Evolutionary conservation across 371 early-diverging fungal species (phyloP).

Genomic region (Dichotomocladium elegans): DNA sequence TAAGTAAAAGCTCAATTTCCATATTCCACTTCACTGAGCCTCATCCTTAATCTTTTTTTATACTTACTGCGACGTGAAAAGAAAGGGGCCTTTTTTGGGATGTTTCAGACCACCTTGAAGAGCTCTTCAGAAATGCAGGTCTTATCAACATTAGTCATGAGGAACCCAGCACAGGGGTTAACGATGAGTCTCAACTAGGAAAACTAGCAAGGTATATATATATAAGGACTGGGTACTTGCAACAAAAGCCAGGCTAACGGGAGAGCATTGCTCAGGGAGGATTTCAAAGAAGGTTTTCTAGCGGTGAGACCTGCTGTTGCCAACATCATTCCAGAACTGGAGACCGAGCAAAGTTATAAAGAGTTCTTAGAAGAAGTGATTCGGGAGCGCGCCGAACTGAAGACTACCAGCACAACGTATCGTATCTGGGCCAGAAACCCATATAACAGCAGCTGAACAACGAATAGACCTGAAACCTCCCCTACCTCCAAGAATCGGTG

Average conservation of each 20-base stretch:
- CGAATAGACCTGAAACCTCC: no score
- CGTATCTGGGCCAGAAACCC: background rate
- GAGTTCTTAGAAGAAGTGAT: background rate
- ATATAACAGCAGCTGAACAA: no score
- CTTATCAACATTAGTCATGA: background rate
- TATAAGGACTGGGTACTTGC: background rate
- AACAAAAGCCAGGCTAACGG: background rate
- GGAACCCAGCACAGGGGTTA: slow-evolving; percentile 8
- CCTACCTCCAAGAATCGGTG: no score
- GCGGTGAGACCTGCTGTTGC: slow-evolving; percentile 11
- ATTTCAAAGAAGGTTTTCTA: slow-evolving; percentile 13
- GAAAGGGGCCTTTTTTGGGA: background rate
- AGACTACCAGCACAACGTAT: slow-evolving; percentile 2
- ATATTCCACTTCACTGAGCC: background rate
- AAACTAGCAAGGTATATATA: slow-evolving; percentile 1
- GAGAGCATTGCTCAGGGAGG: slow-evolving; percentile 11
- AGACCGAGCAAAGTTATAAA: no score
- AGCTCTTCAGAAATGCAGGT: background rate
- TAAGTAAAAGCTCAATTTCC: no score
- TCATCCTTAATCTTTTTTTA: no score
- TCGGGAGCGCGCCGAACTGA: slow-evolving; percentile 1
- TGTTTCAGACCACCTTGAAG: background rate
- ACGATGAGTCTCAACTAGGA: slow-evolving; percentile 1
- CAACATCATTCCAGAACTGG: slow-evolving; percentile 5
- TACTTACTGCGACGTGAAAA: background rate